Conservation (phyloP, 257 asterid genomes). For the Lycium barbarum region DNA sequence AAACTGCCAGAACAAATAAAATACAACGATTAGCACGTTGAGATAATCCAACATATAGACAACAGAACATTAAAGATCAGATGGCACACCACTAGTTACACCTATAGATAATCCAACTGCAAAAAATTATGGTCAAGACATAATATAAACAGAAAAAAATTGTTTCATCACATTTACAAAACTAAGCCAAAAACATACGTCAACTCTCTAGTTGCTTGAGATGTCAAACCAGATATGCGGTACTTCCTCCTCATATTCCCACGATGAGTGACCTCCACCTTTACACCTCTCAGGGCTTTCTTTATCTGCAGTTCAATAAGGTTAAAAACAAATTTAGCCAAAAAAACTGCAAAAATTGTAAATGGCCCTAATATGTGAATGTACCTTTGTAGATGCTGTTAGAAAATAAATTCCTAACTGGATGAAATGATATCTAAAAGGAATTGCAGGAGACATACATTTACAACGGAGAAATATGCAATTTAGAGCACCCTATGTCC, state of each 20-base stretch:
- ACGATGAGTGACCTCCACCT: conserved; percentile 95
- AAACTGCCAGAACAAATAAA: conserved; percentile 56
- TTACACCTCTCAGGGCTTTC: conserved; percentile 95
- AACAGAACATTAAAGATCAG: conserved; percentile 4
- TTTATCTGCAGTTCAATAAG: conserved; percentile 61
- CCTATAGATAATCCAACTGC: not conserved
- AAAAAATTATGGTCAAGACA: conserved; percentile 3
- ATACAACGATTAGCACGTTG: not conserved
- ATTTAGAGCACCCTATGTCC: not conserved
- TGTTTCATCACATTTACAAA: conserved; percentile 5
- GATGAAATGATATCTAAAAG: conserved; percentile 12
- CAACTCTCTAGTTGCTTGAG: conserved; percentile 88
- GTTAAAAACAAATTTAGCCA: conserved; percentile 10
- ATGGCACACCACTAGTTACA: conserved; percentile 20
- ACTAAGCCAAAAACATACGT: conserved; percentile 54
- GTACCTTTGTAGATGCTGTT: not conserved
- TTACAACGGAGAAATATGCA: not conserved
- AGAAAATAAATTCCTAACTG: not conserved
- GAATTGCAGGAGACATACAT: not conserved
- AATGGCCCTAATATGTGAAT: not conserved
- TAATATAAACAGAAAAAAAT: not conserved
- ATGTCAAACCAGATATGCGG: conserved; percentile 88
- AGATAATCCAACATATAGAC: not conserved
- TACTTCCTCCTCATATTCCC: conserved; percentile 98
- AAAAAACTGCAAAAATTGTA: not conserved